Evolutionary conservation across 768 basidiomycete genomes (phyloP), one percentile per base, ranked within the genome.

Genomic region (Scleroderma bovista): DNA sequence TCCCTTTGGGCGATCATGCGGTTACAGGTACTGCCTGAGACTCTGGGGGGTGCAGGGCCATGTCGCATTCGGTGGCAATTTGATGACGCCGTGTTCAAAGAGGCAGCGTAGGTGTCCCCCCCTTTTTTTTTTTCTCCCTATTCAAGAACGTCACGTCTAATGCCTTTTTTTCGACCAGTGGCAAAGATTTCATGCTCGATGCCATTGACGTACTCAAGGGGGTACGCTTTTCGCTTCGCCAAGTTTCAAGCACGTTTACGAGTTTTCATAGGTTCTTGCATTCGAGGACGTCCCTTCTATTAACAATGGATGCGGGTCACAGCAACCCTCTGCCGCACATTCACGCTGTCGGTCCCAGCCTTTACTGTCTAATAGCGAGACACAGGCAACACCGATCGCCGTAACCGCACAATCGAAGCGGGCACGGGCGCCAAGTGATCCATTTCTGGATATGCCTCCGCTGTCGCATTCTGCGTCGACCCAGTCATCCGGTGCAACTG

Each of bases 101-200:
- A 95, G 69, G 81, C 91, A 55, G 92, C 88, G 92, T 92, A 75
- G 15, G 12, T 42, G 24, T 29, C 13, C 16, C 20, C 24, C 24
- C 24, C 41, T n/a, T 26, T n/a, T 16, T 42, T 42, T 42, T 23
- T 15, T n/a, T 6, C n/a, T 26, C 23, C 22, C 24, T 40, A 11
- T 42, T 43, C 12, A n/a, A 43, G 41, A 43, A 26, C 16, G 24
- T 43, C 15, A 17, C 41, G 13, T 23, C 41, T 43, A 22, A 43
- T 29, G 41, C 16, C 41, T 29, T 48, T 61, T 49, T 60, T 54
- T 57, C 63, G 57, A 52, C 46, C 67, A 94, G 92, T 62, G 93
- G 93, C 51, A 88, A 90, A 68, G 88, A 93, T 58, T 95, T 95
- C 66, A 93, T 93, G 91, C 74, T 88, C 45, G 92, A 94, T 69